A percentile compares a stretch with the other conserved stretches of the same genome.
phyloP scores from a whole-genome alignment of 345 rosid genomes.

The Salix purpurea region DNA sequence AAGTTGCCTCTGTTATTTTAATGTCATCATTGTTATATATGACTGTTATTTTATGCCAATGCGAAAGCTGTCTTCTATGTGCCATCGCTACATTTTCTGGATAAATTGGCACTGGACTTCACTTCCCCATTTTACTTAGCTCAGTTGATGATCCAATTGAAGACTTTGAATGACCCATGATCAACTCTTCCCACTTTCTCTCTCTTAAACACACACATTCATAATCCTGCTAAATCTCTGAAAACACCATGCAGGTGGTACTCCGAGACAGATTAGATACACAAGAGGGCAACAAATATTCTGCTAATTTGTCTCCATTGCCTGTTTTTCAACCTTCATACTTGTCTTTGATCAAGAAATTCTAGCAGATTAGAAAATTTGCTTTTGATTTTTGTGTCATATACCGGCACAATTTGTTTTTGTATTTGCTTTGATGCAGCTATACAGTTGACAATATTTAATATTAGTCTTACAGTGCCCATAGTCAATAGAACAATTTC shows the following conservation, averaged over 20 bases:
- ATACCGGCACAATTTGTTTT: neutral
- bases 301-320: neutral
- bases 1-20: neutral
- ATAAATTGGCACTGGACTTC: neutral
- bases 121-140: neutral
- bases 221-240: neutral
- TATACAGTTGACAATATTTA: neutral
- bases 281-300: neutral
- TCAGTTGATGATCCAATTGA: neutral
- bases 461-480: neutral
- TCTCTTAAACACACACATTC: neutral
- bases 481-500: neutral
- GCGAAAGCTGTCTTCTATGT: neutral
- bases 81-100: neutral
- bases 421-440: neutral
- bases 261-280: neutral
- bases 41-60: neutral
- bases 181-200: neutral
- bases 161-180: neutral
- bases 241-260: neutral
- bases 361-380: neutral
- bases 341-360: neutral
- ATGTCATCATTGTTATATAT: neutral
- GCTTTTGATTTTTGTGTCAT: neutral
- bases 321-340: neutral